Conservation (phyloP, 768 basidiomycete species). For the Serendipita vermifera region DNA sequence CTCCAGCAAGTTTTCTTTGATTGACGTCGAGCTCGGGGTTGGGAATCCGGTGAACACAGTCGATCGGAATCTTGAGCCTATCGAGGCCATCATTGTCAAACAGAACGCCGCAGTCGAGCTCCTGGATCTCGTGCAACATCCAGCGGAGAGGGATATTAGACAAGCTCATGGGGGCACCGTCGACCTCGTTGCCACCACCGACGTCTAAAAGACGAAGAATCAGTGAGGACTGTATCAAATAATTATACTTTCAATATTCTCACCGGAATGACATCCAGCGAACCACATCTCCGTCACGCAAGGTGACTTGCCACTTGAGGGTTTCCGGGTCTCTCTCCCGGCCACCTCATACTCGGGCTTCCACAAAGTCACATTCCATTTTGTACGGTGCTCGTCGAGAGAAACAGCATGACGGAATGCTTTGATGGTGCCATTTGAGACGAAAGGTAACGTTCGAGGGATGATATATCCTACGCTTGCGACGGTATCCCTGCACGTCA, state of each 20-base stretch:
- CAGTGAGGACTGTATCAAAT: neutral
- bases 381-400: slow-evolving; percentile 58
- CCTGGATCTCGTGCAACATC: slow-evolving; percentile 57
- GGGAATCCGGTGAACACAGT: neutral
- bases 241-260: slow-evolving; percentile 18
- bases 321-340: slow-evolving; percentile 29
- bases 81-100: slow-evolving; percentile 23
- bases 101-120: slow-evolving; percentile 41
- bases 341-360: slow-evolving; percentile 1
- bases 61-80: neutral
- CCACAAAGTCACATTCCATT: slow-evolving; percentile 32
- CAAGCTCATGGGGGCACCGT: slow-evolving; percentile 37
- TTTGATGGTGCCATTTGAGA: slow-evolving; percentile 49
- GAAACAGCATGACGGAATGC: slow-evolving; percentile 66
- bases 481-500: slow-evolving; percentile 62
- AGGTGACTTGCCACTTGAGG: slow-evolving; percentile 23
- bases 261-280: slow-evolving; percentile 56
- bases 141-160: slow-evolving; percentile 54
- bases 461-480: slow-evolving; percentile 61
- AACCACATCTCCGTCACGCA: slow-evolving; percentile 77
- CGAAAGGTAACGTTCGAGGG: slow-evolving; percentile 53
- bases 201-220: slow-evolving; percentile 34
- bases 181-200: slow-evolving; percentile 49
- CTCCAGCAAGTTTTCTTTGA: neutral
- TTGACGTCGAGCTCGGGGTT: neutral